A percentile compares a stretch with the other conserved stretches of the same genome.
Evolutionary conservation across 2,329 filamentous ascomycete species (phyloP).

Genomic region (Clonostachys rhizophaga): DNA sequence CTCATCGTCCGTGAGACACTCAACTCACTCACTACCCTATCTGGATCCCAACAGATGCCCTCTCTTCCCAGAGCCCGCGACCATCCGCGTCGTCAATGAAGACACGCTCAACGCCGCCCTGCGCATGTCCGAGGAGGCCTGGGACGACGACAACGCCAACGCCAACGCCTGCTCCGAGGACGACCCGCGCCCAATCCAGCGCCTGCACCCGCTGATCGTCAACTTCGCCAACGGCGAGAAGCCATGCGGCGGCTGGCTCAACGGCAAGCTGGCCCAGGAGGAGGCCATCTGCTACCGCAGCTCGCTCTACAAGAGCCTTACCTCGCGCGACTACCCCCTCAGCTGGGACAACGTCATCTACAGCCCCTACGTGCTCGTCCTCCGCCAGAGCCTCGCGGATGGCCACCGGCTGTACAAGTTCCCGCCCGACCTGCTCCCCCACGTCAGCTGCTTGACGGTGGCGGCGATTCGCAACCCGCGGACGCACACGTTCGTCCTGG

Average conservation of each 20-base stretch:
- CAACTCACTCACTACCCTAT: no score
- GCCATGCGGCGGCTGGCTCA: constrained; percentile 60
- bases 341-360: constrained; percentile 47
- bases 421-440: constrained; percentile 29
- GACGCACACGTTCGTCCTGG: constrained; percentile 3
- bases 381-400: constrained; percentile 41
- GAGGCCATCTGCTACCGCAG: constrained; percentile 64
- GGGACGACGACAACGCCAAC: constrained; percentile 12
- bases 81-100: constrained; percentile 45
- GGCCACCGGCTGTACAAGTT: constrained; percentile 40
- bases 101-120: constrained; percentile 56
- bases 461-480: constrained; percentile 46
- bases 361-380: constrained; percentile 53
- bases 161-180: constrained; percentile 28
- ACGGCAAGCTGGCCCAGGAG: constrained; percentile 61
- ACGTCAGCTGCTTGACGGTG: constrained; percentile 56
- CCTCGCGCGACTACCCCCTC: constrained; percentile 47
- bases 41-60: not conserved
- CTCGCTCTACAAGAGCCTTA: constrained; percentile 43
- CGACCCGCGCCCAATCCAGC: no score
- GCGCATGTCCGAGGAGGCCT: constrained; percentile 18
- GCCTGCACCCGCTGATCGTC: constrained; percentile 31
- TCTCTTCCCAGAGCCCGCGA: not conserved
- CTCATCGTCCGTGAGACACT: no score
- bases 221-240: constrained; percentile 58